Evolutionary conservation across 768 basidiomycete species (phyloP).

Genomic region (Termitomyces sp.): DNA sequence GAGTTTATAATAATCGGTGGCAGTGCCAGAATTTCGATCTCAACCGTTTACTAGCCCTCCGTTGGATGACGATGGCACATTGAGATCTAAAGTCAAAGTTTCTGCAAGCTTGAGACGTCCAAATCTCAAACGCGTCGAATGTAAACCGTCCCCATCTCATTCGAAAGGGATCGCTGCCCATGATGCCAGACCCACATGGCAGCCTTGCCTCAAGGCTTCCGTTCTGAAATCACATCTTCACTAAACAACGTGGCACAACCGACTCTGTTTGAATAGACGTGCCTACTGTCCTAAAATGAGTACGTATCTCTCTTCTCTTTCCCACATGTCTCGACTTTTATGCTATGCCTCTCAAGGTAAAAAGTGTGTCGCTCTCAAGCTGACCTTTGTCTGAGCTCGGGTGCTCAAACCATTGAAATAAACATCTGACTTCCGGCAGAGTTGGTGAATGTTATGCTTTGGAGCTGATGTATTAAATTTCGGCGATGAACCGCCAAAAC

Average conservation of each 20-base stretch:
- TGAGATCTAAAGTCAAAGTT: not conserved
- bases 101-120: not conserved
- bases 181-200: not conserved
- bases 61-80: not conserved
- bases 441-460: not conserved
- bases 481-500: not conserved
- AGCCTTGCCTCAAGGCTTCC: not conserved
- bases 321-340: not conserved
- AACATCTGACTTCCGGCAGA: not conserved
- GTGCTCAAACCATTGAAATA: not conserved
- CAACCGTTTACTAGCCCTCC: too few relatives aligned
- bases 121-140: not conserved
- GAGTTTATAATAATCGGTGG: constrained; percentile 7
- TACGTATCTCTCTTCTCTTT: not conserved
- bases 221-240: not conserved
- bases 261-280: not conserved
- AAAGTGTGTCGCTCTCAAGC: not conserved
- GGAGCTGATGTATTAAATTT: not conserved
- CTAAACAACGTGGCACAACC: not conserved
- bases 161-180: not conserved
- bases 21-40: not conserved
- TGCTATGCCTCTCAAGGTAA: not conserved
- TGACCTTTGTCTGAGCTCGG: not conserved
- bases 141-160: not conserved
- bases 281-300: too few relatives aligned